Conservation (phyloP, 768 basidiomycete species). For the Lactifluus piperatus region DNA sequence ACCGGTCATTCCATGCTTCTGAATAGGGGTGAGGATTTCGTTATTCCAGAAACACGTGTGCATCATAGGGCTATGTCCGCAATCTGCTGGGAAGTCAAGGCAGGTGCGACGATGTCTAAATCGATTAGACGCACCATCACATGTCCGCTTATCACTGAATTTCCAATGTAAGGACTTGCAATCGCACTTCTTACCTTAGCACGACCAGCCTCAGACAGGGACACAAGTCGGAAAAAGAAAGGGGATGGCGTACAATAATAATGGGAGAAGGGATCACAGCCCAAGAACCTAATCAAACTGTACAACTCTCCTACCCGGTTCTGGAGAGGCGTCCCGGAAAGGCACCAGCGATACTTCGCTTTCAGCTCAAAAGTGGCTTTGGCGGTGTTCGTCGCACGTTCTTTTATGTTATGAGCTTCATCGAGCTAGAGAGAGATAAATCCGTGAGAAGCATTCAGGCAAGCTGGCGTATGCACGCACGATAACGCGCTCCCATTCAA, state of each 20-base stretch:
- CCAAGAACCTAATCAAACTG: constrained; percentile 85
- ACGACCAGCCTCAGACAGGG: constrained; percentile 2
- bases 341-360: constrained; percentile 82
- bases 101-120: neutral
- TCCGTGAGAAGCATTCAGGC: neutral
- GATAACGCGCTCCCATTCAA: constrained; percentile 78
- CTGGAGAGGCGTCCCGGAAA: constrained; percentile 94
- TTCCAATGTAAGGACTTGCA: constrained; percentile 97
- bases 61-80: constrained; percentile 79
- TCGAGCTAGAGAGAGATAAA: constrained; percentile 49
- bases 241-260: constrained; percentile 65
- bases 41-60: constrained; percentile 97
- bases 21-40: constrained; percentile 93
- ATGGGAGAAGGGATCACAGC: constrained; percentile 86
- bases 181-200: constrained; percentile 73
- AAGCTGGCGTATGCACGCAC: constrained; percentile 50
- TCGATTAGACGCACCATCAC: constrained; percentile 55
- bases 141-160: constrained; percentile 73
- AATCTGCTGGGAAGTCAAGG: constrained; percentile 38
- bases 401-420: constrained; percentile 98
- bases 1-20: constrained; percentile 77
- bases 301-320: constrained; percentile 99
- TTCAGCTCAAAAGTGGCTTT: constrained; percentile 92
- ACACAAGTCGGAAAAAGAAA: neutral
- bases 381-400: constrained; percentile 88